A percentile compares a stretch with the other conserved stretches of the same genome.
These are phyloP conservation scores for Pueraria montana DNA, from an alignment of 306 rosid genomes.

Conservation along the genomic window DNA sequence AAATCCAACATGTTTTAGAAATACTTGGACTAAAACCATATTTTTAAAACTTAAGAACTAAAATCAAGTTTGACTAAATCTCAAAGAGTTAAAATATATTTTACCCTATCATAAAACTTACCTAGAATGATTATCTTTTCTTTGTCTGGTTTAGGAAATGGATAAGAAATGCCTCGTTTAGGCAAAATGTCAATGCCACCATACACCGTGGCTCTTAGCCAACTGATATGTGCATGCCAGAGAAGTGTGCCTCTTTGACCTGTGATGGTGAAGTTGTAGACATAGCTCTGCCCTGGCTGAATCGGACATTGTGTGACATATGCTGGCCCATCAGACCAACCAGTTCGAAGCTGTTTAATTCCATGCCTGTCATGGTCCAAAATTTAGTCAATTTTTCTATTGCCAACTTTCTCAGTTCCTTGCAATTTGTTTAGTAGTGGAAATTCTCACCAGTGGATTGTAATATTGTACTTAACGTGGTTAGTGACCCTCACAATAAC, in stretches of 20 bases:
- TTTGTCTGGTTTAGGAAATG: conserved; percentile 70
- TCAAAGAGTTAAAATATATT: neutral
- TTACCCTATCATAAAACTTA: neutral
- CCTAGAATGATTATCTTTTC: conserved; percentile 71
- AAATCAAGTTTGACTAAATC: no score
- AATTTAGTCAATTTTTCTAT: neutral
- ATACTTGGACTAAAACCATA: no score
- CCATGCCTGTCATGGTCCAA: conserved; percentile 69
- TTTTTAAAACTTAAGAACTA: no score
- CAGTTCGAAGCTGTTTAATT: conserved; percentile 62
- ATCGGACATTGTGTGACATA: conserved; percentile 85
- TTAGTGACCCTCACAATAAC: conserved; percentile 74
- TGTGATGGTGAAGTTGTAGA: conserved; percentile 71
- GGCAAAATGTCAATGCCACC: conserved; percentile 82
- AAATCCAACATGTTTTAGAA: neutral
- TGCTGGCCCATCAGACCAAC: conserved; percentile 89
- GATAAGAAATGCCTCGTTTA: conserved; percentile 70
- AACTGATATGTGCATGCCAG: conserved; percentile 88
- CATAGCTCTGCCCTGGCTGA: conserved; percentile 66
- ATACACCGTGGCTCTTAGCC: conserved; percentile 79
- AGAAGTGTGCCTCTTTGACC: conserved; percentile 87
- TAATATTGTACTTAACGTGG: conserved; percentile 62
- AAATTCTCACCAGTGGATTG: conserved; percentile 78
- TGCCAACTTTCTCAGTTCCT: conserved; percentile 7
- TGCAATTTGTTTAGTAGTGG: conserved; percentile 14